Percentiles rank a stretch among this genome's conserved stretches.
phyloP scores from a whole-genome alignment of 2,329 filamentous ascomycete genomes.

The Aspergillus fijiensis region DNA sequence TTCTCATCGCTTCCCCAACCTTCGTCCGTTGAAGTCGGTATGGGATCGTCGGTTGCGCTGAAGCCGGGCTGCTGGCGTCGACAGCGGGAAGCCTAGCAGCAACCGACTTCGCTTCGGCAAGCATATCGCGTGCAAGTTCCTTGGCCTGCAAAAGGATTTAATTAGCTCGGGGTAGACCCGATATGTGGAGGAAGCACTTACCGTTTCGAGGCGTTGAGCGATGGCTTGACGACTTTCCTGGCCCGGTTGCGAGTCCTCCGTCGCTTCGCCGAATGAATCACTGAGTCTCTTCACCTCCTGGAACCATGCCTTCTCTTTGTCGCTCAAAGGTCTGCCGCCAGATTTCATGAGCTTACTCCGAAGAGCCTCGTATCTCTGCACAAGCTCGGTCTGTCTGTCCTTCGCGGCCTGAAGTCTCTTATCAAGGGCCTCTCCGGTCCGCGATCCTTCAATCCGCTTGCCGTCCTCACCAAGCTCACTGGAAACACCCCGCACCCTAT shows the following conservation, averaged over 20 bases:
- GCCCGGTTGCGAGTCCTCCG: conserved; percentile 14
- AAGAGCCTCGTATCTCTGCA: conserved; percentile 45
- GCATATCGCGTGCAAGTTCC: conserved; percentile 37
- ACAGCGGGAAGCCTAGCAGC: conserved; percentile 27
- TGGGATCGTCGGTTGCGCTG: conserved; percentile 37
- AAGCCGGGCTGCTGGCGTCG: conserved; percentile 31
- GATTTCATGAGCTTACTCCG: conserved; percentile 44
- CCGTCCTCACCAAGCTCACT: conserved; percentile 41
- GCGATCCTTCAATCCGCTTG: conserved; percentile 29
- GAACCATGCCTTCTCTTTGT: conserved; percentile 49
- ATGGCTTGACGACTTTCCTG: conserved; percentile 29
- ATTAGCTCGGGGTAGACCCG: conserved; percentile 13
- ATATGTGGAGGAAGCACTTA: conserved; percentile 24
- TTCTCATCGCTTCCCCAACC: conserved; percentile 49
- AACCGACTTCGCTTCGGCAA: conserved; percentile 38
- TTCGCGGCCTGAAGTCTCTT: conserved; percentile 43
- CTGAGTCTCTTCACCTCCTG: conserved; percentile 44
- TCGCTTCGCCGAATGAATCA: conserved; percentile 33
- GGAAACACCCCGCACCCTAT: conserved; percentile 45
- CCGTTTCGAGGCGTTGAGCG: conserved; percentile 40
- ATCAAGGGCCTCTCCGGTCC: conserved; percentile 37
- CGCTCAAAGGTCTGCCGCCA: conserved; percentile 46
- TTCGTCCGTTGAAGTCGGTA: conserved; percentile 47
- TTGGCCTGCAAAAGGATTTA: conserved; percentile 34
- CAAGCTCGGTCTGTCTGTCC: conserved; percentile 41